A percentile compares a stretch with the other conserved stretches of the same genome.
Evolutionary conservation across 441 rosid species (phyloP).

Genomic region (Melastoma candidum): DNA sequence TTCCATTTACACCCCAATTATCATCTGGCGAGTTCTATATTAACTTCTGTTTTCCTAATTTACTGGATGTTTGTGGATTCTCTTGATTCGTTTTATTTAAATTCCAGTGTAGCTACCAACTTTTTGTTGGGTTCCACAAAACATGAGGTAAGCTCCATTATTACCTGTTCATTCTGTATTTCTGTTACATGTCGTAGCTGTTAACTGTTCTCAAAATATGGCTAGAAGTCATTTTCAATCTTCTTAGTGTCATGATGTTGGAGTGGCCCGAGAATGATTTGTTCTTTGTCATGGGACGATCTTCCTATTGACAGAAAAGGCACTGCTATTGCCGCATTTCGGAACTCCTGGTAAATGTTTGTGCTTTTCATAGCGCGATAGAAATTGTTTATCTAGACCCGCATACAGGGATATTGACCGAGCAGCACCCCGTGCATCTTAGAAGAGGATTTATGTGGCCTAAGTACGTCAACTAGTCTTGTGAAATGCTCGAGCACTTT

Average conservation of each 20-base stretch:
- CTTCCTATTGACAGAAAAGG: constrained; percentile 21
- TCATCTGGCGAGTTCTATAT: neutral
- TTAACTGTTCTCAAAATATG: too few relatives aligned
- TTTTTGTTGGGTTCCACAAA: constrained; percentile 64
- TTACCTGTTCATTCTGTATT: too few relatives aligned
- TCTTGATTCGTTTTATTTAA: constrained; percentile 61
- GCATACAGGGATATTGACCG: constrained; percentile 46
- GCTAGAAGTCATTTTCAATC: too few relatives aligned
- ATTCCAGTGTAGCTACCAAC: constrained; percentile 28
- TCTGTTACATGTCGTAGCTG: too few relatives aligned
- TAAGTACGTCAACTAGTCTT: constrained; percentile 47
- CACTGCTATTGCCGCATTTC: constrained; percentile 85
- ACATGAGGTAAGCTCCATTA: constrained; percentile 51
- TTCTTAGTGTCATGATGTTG: too few relatives aligned
- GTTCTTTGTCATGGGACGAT: too few relatives aligned
- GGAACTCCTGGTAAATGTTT: constrained; percentile 80
- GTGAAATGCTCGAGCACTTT: too few relatives aligned
- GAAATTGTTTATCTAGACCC: constrained; percentile 91
- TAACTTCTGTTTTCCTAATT: constrained; percentile 2
- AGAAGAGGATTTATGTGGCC: constrained; percentile 69
- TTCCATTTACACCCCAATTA: too few relatives aligned
- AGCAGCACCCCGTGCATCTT: constrained; percentile 65
- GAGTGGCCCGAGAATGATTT: too few relatives aligned
- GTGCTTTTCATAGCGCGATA: constrained; percentile 91
- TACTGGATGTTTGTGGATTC: constrained; percentile 93